phyloP scores from a whole-genome alignment of 2,329 filamentous ascomycete species.

The Colletotrichum spaethianum region DNA sequence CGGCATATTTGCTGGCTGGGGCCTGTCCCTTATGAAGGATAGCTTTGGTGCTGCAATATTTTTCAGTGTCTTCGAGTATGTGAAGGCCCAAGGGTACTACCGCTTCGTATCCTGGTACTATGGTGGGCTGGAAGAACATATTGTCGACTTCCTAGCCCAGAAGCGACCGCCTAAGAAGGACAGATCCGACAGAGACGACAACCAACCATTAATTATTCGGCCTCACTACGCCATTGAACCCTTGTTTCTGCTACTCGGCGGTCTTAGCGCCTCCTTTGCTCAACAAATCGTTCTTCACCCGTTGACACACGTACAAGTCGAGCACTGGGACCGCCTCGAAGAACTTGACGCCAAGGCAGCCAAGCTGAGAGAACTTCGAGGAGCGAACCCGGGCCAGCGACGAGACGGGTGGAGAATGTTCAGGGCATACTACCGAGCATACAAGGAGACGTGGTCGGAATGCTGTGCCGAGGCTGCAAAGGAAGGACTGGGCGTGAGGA shows the following conservation, averaged over 20 bases:
- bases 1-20: constrained; percentile 82
- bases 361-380: constrained; percentile 55
- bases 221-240: constrained; percentile 85
- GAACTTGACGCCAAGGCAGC: constrained; percentile 75
- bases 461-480: constrained; percentile 70
- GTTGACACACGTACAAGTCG: constrained; percentile 77
- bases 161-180: constrained; percentile 55
- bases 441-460: constrained; percentile 75
- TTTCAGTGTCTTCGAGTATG: constrained; percentile 82
- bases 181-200: constrained; percentile 47
- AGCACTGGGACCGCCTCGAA: constrained; percentile 81
- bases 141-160: constrained; percentile 63
- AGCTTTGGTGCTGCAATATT: constrained; percentile 78
- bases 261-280: constrained; percentile 76
- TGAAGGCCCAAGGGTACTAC: constrained; percentile 83
- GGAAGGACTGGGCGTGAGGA: constrained; percentile 69
- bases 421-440: constrained; percentile 78
- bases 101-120: constrained; percentile 80
- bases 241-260: constrained; percentile 78
- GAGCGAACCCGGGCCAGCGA: constrained; percentile 50
- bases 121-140: constrained; percentile 67
- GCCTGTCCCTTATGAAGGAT: constrained; percentile 78
- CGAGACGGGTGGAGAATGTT: constrained; percentile 67
- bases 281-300: constrained; percentile 82
- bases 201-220: constrained; percentile 67